Conservation (phyloP, 1,284 basidiomycete genomes). For the Malassezia pachydermatis region DNA sequence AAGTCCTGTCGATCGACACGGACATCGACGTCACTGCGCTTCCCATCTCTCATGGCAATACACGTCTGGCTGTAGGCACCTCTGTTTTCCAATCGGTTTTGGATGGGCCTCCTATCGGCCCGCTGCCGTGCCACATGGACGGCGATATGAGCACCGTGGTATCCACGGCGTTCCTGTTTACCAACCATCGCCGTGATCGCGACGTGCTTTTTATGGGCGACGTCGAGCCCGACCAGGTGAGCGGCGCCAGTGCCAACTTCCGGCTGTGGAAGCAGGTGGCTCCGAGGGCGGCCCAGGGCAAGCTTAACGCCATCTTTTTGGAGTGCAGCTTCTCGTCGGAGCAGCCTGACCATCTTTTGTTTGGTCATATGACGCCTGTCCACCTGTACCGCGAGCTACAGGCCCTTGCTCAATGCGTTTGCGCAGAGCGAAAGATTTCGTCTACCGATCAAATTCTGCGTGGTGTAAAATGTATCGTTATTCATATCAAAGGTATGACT, state of each 20-base stretch:
- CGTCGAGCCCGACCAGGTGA: conserved; percentile 40
- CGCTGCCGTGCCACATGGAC: conserved; percentile 31
- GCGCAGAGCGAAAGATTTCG: conserved; percentile 63
- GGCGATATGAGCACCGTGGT: conserved; percentile 17
- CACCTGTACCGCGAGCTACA: conserved; percentile 36
- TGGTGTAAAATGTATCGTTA: conserved; percentile 9
- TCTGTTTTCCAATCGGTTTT: conserved; percentile 22
- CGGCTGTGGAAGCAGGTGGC: conserved; percentile 38
- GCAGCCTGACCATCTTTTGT: conserved; percentile 36
- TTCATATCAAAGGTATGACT: conserved; percentile 10
- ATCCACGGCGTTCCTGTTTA: conserved; percentile 42
- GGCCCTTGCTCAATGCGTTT: conserved; percentile 19
- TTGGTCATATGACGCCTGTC: conserved; percentile 35
- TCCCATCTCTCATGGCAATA: conserved; percentile 5
- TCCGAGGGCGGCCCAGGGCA: conserved; percentile 26
- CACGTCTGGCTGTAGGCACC: conserved; percentile 28
- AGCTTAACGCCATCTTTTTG: conserved; percentile 34
- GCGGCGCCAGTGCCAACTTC: conserved; percentile 26
- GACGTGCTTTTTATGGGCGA: conserved; percentile 46
- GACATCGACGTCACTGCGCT: neutral
- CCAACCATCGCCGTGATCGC: conserved; percentile 28
- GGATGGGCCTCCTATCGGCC: conserved; percentile 29
- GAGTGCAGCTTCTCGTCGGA: conserved; percentile 37
- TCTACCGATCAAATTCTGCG: neutral
- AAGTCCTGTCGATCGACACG: neutral